Conservation (phyloP, 306 rosid genomes). For the Cucurbita pepo region DNA sequence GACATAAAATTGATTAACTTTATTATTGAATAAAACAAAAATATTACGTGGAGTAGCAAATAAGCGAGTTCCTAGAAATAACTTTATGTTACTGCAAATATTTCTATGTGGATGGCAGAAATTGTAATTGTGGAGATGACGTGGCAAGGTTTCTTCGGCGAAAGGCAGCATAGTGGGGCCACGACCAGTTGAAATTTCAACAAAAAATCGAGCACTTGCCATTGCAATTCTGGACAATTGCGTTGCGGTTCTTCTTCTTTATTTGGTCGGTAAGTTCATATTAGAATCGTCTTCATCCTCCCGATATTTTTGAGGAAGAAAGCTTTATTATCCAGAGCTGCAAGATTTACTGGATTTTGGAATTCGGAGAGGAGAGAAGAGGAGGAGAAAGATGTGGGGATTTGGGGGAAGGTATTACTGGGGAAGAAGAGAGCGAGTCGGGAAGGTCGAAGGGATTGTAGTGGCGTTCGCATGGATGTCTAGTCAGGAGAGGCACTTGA, state of each 20-base stretch:
- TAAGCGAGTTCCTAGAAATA: background rate
- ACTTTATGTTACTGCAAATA: background rate
- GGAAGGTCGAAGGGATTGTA: slow-evolving; percentile 53
- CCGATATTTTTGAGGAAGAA: background rate
- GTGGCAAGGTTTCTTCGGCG: background rate
- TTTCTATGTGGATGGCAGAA: background rate
- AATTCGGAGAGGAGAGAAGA: background rate
- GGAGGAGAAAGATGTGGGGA: slow-evolving; percentile 61
- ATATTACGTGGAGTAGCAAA: background rate
- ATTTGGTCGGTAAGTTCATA: background rate
- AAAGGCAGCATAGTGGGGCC: background rate
- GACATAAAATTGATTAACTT: too few relatives aligned
- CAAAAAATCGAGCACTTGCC: background rate
- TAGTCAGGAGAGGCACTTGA: slow-evolving; percentile 59
- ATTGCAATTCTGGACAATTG: background rate
- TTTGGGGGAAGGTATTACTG: slow-evolving; percentile 74
- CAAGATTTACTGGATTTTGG: background rate
- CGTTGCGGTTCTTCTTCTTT: background rate
- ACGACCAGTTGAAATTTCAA: background rate
- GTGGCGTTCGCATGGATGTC: slow-evolving; percentile 88
- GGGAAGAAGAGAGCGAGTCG: slow-evolving; percentile 48
- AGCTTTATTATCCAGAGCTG: background rate
- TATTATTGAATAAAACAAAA: background rate
- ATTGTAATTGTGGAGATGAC: background rate
- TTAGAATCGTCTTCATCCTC: background rate